A percentile compares a stretch with the other conserved stretches of the same genome.
These are phyloP conservation scores for Trichoderma afroharzianum DNA, from an alignment of 2,329 filamentous ascomycete genomes.

Conservation along the genomic window DNA sequence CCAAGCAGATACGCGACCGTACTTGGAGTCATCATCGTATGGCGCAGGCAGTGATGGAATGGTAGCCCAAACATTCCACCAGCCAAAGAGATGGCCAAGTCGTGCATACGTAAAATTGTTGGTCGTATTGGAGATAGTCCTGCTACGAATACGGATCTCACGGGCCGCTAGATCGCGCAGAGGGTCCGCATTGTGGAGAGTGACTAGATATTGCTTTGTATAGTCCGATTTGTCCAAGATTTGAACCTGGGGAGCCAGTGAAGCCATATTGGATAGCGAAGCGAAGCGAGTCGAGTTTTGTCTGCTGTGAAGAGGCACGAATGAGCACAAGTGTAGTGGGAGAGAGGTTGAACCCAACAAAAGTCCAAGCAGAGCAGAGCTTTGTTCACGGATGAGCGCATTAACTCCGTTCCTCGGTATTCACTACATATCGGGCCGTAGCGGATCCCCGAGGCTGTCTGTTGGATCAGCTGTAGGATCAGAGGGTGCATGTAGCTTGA, in stretches of 20 bases:
- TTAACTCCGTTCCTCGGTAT: neutral
- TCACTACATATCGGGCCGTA: neutral
- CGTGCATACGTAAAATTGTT: neutral
- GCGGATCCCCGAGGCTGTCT: no score
- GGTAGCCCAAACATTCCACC: constrained; percentile 1
- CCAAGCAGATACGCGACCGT: neutral
- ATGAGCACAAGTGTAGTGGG: neutral
- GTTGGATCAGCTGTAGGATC: neutral
- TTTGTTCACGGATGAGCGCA: neutral
- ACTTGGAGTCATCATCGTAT: neutral
- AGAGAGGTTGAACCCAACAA: neutral
- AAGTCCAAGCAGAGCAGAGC: neutral
- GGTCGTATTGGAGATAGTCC: neutral
- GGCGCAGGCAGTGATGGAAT: neutral
- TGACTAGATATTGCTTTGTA: neutral
- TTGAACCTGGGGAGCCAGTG: neutral
- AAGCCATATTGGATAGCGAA: neutral
- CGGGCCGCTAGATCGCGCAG: neutral
- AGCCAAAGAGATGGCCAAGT: neutral
- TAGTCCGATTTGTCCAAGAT: neutral
- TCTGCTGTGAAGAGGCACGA: neutral
- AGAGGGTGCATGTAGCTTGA: neutral
- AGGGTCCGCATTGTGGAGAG: neutral
- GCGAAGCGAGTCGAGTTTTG: neutral
- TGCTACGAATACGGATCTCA: neutral